Evolutionary conservation across 192 early-diverging fungal genomes (phyloP), one percentile per base, ranked within the genome.

Genomic region (Rhizoclosmatium sp.): DNA sequence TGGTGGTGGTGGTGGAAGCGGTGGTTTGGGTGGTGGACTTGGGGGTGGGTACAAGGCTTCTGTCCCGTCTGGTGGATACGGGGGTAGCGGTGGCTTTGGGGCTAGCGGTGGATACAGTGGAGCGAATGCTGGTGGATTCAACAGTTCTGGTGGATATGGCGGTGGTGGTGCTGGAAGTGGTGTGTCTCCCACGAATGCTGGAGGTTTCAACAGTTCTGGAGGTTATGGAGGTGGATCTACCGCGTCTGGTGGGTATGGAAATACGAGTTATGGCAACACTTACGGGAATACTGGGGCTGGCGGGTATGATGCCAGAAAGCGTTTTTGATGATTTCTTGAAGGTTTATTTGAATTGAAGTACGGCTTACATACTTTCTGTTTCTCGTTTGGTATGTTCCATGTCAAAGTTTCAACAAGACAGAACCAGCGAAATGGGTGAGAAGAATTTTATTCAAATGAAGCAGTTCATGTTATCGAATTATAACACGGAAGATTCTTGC

Each of bases 111-210:
- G 40, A 69, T 46, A 69, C 47, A 54, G 51, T 54, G 51, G 51
- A 54, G 7, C 60, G 10, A 62, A 62, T 21, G 21, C 14, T 9
- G 69, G 69, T 56, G 60, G 65, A 19, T 45, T 16, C 47, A 66
- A 46, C 75, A 19, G 21, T 19, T 39, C 45, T 16, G 60, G 64
- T 48, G 49, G 47, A 7, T 76, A 65, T 56, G 73, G 51, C 44
- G 71, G 54, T 41, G 58, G 46, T 3, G 16, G 21, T 21, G 16
- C 41, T 59, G 41, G 10, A 21, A 23, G 45, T n/a, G 56, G 51
- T 21, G n/a, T 21, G 12, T 56, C 51, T 1, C 59, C 56, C 41
- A 56, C 51, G 0, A 45, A 45, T 42, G 56, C 51, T 16, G 48
- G n/a, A 31, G 19, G 45, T 14, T 10, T 23, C 46, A 9, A 23